These are phyloP conservation scores for Raphanus sativus DNA, from an alignment of 345 rosid genomes.

Conservation along the genomic window DNA sequence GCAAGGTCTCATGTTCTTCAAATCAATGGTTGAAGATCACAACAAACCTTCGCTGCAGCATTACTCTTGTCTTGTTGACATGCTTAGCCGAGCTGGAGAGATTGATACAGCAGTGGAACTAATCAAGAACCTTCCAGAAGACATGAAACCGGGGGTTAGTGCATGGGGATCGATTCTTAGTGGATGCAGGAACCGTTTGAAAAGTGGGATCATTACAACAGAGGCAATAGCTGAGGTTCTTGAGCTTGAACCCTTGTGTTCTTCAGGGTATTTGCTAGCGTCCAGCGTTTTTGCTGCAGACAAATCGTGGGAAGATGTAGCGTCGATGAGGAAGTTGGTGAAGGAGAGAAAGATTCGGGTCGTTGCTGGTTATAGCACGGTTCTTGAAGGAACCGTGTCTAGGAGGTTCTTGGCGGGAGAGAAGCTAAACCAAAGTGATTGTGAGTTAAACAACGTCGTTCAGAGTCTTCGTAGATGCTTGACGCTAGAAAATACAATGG, in stretches of 20 bases:
- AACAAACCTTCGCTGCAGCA: slow-evolving; percentile 51
- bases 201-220: slow-evolving; percentile 37
- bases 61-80: slow-evolving; percentile 65
- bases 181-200: slow-evolving; percentile 53
- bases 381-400: slow-evolving; percentile 38
- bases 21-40: slow-evolving; percentile 50
- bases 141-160: slow-evolving; percentile 45
- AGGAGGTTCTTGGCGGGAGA: slow-evolving; percentile 22
- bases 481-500: slow-evolving; percentile 19
- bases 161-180: slow-evolving; percentile 71
- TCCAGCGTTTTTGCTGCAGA: slow-evolving; percentile 53
- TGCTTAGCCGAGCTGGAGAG: slow-evolving; percentile 73
- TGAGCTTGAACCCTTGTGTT: slow-evolving; percentile 54
- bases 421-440: neutral
- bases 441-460: slow-evolving; percentile 11
- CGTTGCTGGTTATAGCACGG: slow-evolving; percentile 60
- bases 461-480: slow-evolving; percentile 44
- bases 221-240: slow-evolving; percentile 48
- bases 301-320: slow-evolving; percentile 56
- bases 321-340: slow-evolving; percentile 52
- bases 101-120: slow-evolving; percentile 49
- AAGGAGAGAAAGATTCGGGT: slow-evolving; percentile 49
- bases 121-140: slow-evolving; percentile 49
- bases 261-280: slow-evolving; percentile 61
- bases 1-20: slow-evolving; percentile 58